Evolutionary conservation across 352 stramenopile species (phyloP).

Genomic region (Globisporangium nagaii): DNA sequence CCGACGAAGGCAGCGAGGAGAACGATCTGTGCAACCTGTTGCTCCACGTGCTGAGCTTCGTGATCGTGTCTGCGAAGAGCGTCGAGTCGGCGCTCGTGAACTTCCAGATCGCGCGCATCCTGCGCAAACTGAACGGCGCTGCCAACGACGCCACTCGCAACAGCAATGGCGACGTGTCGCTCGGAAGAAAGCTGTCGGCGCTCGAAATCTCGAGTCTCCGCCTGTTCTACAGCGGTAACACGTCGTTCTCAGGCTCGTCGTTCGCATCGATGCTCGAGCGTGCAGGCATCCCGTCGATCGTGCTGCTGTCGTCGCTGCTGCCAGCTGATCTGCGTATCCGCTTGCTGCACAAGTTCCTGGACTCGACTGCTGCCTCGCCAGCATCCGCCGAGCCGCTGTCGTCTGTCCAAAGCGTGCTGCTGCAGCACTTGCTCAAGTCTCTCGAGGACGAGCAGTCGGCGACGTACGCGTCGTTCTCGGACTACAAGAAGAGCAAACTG

Average conservation of each 20-base stretch:
- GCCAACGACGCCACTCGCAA: neutral
- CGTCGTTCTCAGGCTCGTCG: neutral
- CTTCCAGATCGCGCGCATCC: conserved; percentile 20
- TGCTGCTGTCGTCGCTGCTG: conserved; percentile 10
- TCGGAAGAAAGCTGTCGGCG: conserved; percentile 24
- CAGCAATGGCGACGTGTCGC: no score
- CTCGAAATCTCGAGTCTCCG: conserved; percentile 19
- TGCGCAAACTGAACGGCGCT: conserved; percentile 29
- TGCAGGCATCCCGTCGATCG: conserved; percentile 5
- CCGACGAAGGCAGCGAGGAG: neutral
- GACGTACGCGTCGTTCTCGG: conserved; percentile 17
- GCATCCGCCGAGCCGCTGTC: no score
- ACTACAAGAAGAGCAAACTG: conserved; percentile 33
- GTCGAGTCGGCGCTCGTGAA: neutral
- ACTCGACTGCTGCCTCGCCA: neutral
- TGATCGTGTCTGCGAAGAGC: conserved; percentile 14
- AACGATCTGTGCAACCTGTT: conserved; percentile 30
- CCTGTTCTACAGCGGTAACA: conserved; percentile 1
- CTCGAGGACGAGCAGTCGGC: conserved; percentile 10
- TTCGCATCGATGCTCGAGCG: conserved; percentile 5
- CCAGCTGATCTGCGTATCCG: conserved; percentile 7
- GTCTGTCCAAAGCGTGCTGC: conserved; percentile 21
- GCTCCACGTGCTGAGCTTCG: conserved; percentile 25
- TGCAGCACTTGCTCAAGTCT: conserved; percentile 28
- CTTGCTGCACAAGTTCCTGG: conserved; percentile 9